Base-by-base conservation (phyloP, 495 filamentous ascomycete genomes). In the Xylaria curta region DNA sequence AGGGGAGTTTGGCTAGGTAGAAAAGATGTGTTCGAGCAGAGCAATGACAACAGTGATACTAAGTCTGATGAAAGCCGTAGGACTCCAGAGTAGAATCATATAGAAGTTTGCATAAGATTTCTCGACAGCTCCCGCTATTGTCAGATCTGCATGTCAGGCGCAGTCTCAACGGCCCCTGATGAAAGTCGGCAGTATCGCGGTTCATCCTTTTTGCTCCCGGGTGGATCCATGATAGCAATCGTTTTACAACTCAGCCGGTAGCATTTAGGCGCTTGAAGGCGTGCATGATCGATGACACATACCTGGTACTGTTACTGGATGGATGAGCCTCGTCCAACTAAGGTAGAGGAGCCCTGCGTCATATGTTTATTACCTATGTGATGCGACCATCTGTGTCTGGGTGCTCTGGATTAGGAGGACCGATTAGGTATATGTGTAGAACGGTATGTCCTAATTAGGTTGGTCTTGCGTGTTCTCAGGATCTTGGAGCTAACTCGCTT, bases 371-470 rank as follows among this genome's bases (percentile, higher is more conserved):
- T 67, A 10, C 64, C 47, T 28, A 5, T 31, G 26, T 19, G 1
- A 56, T 44, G 47, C 8, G 28, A 36, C 49, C 17, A 36, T 19
- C n/a, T 6, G 19, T 21, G 49, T 8, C 28, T 6, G 36, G 36
- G 9, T 67, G 47, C n/a, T 67, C 65, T 56, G n/a, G 36, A 56
- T 56, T 51, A 2, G 56, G 47, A 56, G 56, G 33, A n/a, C 44
- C 47, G 49, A 44, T 56, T 36, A 56, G 26, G 54, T 19, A 40
- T 31, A 60, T 46, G 33, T 40, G 38, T 17, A 33, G 24, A n/a
- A 40, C 51, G 53, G 51, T 60, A 58, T 44, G 24, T 31, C 51
- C 40, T 17, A 68, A 68, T 68, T n/a, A 21, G 66, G 53, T 28
- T 47, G 40, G 21, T 28, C 40, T 21, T 44, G 6, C 8, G 33